phyloP scores from a whole-genome alignment of 768 basidiomycete genomes.

The Clitopilus hobsonii region DNA sequence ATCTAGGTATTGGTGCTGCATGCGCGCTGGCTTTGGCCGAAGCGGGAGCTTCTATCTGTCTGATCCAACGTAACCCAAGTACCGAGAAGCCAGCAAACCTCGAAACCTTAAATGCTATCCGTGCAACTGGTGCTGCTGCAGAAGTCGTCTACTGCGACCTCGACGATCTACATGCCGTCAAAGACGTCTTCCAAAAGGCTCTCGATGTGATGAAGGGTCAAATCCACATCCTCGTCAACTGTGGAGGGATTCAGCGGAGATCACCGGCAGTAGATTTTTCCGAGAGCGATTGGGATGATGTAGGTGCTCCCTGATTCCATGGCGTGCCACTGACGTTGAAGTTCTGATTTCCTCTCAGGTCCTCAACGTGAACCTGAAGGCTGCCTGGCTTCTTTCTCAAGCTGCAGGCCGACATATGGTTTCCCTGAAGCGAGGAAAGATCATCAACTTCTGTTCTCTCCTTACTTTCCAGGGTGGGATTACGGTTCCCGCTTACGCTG shows the following conservation, averaged over 20 bases:
- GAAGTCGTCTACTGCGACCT: constrained; percentile 37
- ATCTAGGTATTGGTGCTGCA: constrained; percentile 44
- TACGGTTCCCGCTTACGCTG: constrained; percentile 88
- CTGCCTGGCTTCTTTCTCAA: constrained; percentile 79
- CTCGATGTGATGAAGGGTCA: constrained; percentile 33
- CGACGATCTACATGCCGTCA: constrained; percentile 34
- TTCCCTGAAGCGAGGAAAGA: constrained; percentile 56
- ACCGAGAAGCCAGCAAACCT: constrained; percentile 17
- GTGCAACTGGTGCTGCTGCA: constrained; percentile 22
- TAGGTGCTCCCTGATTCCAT: constrained; percentile 20
- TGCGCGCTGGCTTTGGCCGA: constrained; percentile 45
- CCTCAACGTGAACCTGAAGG: constrained; percentile 83
- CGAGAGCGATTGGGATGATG: constrained; percentile 67
- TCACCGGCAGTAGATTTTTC: constrained; percentile 58
- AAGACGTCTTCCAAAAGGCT: constrained; percentile 34
- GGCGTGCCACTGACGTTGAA: not conserved
- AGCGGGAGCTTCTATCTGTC: constrained; percentile 43
- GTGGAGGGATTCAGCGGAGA: constrained; percentile 59
- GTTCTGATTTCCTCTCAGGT: constrained; percentile 42
- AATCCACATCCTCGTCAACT: constrained; percentile 66
- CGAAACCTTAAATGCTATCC: constrained; percentile 28
- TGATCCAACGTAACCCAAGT: constrained; percentile 32
- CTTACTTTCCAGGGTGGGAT: constrained; percentile 58
- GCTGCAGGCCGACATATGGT: constrained; percentile 92
- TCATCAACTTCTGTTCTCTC: constrained; percentile 70